Conservation (phyloP, 225 moss, liverwort and hornwort species). For the Pleurozium schreberi region DNA sequence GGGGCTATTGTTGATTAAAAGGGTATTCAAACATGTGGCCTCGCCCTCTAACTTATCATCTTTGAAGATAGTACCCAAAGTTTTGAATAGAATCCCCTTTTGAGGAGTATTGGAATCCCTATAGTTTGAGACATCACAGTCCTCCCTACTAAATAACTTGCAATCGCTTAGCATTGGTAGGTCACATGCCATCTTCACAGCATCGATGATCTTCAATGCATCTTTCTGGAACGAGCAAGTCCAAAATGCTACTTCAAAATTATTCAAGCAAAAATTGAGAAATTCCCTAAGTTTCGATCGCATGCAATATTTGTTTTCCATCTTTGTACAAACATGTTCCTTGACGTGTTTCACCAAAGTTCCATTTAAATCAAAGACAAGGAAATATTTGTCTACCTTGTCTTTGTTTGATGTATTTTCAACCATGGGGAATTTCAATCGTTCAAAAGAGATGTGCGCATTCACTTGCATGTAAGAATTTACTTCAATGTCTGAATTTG, state of each 20-base stretch:
- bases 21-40: background rate
- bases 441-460: too few species aligned
- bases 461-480: too few species aligned
- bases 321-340: background rate
- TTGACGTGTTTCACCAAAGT: background rate
- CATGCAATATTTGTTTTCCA: background rate
- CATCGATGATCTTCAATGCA: background rate
- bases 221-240: background rate
- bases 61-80: background rate
- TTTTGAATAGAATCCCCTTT: background rate
- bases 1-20: background rate
- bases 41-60: background rate
- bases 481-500: too few species aligned
- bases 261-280: background rate
- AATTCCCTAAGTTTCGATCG: background rate
- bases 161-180: background rate
- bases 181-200: background rate
- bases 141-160: background rate
- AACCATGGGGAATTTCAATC: too few species aligned
- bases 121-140: background rate
- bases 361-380: background rate
- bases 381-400: background rate
- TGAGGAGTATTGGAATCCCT: too few species aligned
- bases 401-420: background rate
- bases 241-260: background rate